Evolutionary conservation across 1,284 basidiomycete genomes (phyloP), one percentile per base, ranked within the genome.

Genomic region (Leccinum fallax): DNA sequence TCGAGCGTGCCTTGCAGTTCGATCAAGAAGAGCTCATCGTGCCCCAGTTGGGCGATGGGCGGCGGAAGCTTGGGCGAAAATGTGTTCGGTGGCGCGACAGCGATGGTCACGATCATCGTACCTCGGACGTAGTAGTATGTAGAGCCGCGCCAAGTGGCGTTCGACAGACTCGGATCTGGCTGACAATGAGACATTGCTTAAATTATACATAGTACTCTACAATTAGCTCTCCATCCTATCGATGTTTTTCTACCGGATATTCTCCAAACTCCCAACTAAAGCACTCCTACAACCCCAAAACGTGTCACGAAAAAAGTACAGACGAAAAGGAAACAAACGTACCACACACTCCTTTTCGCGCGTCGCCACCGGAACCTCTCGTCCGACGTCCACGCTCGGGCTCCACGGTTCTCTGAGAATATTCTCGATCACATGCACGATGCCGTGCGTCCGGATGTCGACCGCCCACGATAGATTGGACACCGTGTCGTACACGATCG

Each of bases 401-500:
- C 76, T 80, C 95, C 95, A 97, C 16, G 94, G 90, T 48, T 88
- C 79, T 2, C 80, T 79, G 52, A 97, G 79, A 8, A 98, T 69
- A 63, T 86, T 86, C 63, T 94, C 89, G 65, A 97, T 92, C 49
- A 97, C 82, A 61, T 83, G 85, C n/a, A 87, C 85, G 66, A 98
- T 96, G 11, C 88, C 83, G 71, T 98, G 95, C 19, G 83, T 90
- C 26, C 93, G 86, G 52, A 97, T 78, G 71, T 95, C 88, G 24
- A 92, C 90, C 0, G 85, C 69, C 95, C 95, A 98, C 8, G 89
- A 89, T 28, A 90, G 81, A 67, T 93, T 87, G 4, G 87, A 87
- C 46, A 96, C 93, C 0, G 95, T 96, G 73, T 98, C 95, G 77
- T 97, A 98, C 30, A 97, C 76, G 64, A 97, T 92, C 2, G 88